Percentiles rank a stretch among this genome's conserved stretches.
phyloP scores from a whole-genome alignment of 257 asterid species.

The Fraxinus quadrangulata region DNA sequence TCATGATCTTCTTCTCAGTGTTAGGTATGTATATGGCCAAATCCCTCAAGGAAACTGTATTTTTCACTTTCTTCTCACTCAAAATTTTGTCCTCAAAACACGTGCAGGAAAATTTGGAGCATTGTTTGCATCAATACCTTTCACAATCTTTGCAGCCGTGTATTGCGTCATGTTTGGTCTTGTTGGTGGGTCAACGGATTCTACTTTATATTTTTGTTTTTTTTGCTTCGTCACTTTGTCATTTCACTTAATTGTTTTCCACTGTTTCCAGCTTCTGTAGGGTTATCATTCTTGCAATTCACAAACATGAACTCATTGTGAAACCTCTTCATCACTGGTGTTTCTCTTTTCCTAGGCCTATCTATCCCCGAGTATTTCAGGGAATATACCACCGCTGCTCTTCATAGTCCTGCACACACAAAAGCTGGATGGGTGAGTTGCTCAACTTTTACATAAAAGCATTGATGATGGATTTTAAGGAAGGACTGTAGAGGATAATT shows the following conservation, averaged over 20 bases:
- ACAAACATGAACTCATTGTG: conserved; percentile 98
- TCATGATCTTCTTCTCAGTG: conserved; percentile 91
- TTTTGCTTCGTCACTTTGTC: neutral
- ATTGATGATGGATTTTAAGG: neutral
- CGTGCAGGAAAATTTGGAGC: conserved; percentile 95
- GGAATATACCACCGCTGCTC: conserved; percentile 74
- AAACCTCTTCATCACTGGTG: conserved; percentile 83
- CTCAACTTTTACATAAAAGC: neutral
- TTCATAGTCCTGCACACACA: conserved; percentile 88
- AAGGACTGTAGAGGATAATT: neutral
- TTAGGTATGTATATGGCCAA: conserved; percentile 47
- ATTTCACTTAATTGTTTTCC: neutral
- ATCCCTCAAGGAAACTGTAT: neutral
- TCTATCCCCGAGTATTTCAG: conserved; percentile 94
- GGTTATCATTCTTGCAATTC: conserved; percentile 89
- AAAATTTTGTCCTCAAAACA: neutral
- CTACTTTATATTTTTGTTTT: neutral
- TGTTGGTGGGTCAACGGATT: conserved; percentile 56
- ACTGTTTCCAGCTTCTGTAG: conserved; percentile 76
- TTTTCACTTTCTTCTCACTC: conserved; percentile 5
- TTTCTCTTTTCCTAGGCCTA: conserved; percentile 85
- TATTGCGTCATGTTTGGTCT: conserved; percentile 91
- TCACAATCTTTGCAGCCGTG: conserved; percentile 85
- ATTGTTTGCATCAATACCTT: conserved; percentile 90
- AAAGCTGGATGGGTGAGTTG: conserved; percentile 89